Conservation (phyloP, 2,329 filamentous ascomycete genomes). For the Aspergillus tamarii region DNA sequence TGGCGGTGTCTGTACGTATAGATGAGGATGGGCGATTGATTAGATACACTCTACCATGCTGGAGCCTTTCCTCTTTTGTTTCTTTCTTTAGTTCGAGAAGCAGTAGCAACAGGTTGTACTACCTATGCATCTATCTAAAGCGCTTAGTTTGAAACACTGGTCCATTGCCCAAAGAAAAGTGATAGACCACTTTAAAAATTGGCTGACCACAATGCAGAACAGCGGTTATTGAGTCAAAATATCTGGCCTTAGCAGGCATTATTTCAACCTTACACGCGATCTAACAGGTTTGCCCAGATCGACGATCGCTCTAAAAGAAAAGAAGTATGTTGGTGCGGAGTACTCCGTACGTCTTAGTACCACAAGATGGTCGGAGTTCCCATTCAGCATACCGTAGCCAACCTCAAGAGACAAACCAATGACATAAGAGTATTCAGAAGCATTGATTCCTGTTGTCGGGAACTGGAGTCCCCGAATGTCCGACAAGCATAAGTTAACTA, state of each 20-base stretch:
- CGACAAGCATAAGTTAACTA: not conserved
- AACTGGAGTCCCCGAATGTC: constrained; percentile 1
- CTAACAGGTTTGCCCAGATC: not conserved
- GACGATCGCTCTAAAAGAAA: not conserved
- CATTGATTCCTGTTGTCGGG: not conserved
- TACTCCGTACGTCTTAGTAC: no score
- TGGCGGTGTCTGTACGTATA: not conserved
- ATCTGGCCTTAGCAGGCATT: not conserved
- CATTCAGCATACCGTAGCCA: not conserved
- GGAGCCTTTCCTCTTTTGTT: not conserved
- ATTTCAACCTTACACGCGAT: not conserved
- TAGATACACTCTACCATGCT: not conserved
- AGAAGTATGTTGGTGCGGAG: not conserved
- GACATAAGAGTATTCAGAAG: not conserved
- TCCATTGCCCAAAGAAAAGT: not conserved
- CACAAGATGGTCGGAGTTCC: no score
- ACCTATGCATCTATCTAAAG: no score
- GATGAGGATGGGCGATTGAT: not conserved
- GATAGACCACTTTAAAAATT: no score
- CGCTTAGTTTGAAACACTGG: not conserved
- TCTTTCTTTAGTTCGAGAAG: not conserved
- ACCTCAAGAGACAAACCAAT: not conserved
- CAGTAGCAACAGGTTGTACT: not conserved
- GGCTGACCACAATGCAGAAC: not conserved
- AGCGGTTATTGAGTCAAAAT: not conserved